A percentile compares a stretch with the other conserved stretches of the same genome.
Conservation (phyloP, 352 stramenopile species). For the Phytophthora vignae region DNA sequence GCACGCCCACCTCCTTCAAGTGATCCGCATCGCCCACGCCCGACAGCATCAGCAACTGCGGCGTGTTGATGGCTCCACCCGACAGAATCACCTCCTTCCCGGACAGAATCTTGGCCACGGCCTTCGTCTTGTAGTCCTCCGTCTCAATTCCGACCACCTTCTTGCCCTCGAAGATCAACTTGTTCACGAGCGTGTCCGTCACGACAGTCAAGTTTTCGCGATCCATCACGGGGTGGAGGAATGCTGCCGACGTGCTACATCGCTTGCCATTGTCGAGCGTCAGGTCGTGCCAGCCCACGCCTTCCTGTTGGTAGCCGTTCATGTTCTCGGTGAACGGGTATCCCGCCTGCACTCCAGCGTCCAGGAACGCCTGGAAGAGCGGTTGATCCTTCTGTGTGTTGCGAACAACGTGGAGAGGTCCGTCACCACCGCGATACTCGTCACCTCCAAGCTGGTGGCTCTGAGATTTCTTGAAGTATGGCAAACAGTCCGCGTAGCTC, state of each 20-base stretch:
- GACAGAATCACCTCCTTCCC: conserved; percentile 88
- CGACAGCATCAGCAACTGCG: conserved; percentile 85
- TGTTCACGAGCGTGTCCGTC: conserved; percentile 85
- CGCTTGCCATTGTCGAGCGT: conserved; percentile 81
- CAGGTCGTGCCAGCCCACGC: conserved; percentile 88
- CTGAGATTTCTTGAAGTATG: conserved; percentile 88
- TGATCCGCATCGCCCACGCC: conserved; percentile 77
- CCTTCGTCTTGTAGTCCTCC: conserved; percentile 65
- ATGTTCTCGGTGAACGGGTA: conserved; percentile 86
- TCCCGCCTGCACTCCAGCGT: conserved; percentile 77
- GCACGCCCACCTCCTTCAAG: conserved; percentile 71
- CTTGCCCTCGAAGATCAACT: conserved; percentile 81
- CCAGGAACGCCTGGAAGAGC: conserved; percentile 87
- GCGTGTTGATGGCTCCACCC: conserved; percentile 86
- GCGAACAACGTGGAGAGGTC: conserved; percentile 71
- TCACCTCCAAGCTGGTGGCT: conserved; percentile 71
- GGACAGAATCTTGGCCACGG: conserved; percentile 51
- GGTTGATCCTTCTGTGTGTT: conserved; percentile 74
- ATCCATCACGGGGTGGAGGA: conserved; percentile 65
- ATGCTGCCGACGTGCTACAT: conserved; percentile 71
- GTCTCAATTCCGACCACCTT: conserved; percentile 72
- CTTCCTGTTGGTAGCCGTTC: conserved; percentile 89
- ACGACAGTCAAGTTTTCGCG: conserved; percentile 76
- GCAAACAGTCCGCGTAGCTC: conserved; percentile 86
- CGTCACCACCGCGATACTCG: conserved; percentile 77